These are phyloP conservation scores for Hygrocybe coccinea DNA, from an alignment of 768 basidiomycete species.

Conservation along the genomic window DNA sequence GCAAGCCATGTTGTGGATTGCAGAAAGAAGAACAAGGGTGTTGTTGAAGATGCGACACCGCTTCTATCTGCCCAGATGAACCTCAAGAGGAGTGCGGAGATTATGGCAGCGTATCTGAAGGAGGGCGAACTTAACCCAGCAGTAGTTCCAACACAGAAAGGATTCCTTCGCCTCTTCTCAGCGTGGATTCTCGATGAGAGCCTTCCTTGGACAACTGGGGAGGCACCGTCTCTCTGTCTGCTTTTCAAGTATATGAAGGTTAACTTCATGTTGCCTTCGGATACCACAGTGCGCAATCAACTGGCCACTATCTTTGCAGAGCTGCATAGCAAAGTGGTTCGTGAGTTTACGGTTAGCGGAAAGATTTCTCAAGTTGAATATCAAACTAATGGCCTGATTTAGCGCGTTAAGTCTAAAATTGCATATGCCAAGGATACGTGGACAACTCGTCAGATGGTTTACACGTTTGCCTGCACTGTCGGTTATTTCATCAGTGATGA, in stretches of 20 bases:
- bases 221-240: slow-evolving; percentile 14
- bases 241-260: slow-evolving; percentile 18
- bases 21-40: slow-evolving; percentile 5
- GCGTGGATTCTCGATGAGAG: slow-evolving; percentile 32
- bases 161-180: slow-evolving; percentile 27
- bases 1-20: slow-evolving; percentile 21
- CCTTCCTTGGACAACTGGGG: slow-evolving; percentile 28
- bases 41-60: neutral
- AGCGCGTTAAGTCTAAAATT: slow-evolving; percentile 23
- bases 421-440: slow-evolving; percentile 27
- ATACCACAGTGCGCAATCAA: slow-evolving; percentile 25
- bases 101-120: slow-evolving; percentile 29
- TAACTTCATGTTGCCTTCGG: slow-evolving; percentile 17
- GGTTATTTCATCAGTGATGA: slow-evolving; percentile 27
- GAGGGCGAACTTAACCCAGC: slow-evolving; percentile 32
- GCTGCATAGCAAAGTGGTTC: slow-evolving; percentile 17
- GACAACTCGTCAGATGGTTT: slow-evolving; percentile 31
- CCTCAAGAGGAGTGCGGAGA: slow-evolving; percentile 13
- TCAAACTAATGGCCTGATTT: neutral
- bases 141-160: slow-evolving; percentile 20
- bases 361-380: neutral
- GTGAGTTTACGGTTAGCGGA: slow-evolving; percentile 16
- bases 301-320: slow-evolving; percentile 14
- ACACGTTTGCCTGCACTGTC: slow-evolving; percentile 29
- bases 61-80: slow-evolving; percentile 10